phyloP scores from a whole-genome alignment of 2,329 filamentous ascomycete species.

The Sclerotiophoma versabilis region DNA sequence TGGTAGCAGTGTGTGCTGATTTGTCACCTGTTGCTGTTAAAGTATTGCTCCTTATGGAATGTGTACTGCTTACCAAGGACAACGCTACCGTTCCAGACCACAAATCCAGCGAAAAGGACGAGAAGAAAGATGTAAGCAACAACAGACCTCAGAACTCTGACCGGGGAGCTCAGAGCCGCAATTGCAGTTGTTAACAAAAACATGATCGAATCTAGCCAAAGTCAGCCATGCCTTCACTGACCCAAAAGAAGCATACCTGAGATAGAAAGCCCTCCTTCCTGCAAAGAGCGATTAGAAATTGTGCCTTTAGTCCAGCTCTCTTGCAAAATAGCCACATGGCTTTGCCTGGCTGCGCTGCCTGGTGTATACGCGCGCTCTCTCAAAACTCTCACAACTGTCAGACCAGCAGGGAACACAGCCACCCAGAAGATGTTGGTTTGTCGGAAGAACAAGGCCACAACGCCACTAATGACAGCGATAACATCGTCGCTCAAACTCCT shows the following conservation, averaged over 20 bases:
- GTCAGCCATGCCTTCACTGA: not conserved
- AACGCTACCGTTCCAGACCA: conserved; percentile 87
- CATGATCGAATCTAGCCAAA: conserved; percentile 31
- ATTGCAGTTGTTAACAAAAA: conserved; percentile 67
- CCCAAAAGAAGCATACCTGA: not conserved
- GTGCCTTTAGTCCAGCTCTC: conserved; percentile 32
- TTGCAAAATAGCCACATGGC: conserved; percentile 13
- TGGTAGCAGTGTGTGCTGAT: conserved; percentile 86
- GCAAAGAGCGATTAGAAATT: conserved; percentile 33
- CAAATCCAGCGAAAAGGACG: conserved; percentile 73
- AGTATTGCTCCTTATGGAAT: not conserved
- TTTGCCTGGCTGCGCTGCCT: not conserved
- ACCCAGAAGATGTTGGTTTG: conserved; percentile 99
- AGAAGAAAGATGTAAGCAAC: conserved; percentile 69
- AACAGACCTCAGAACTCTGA: conserved; percentile 49
- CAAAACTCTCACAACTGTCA: conserved; percentile 41
- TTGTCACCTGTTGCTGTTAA: conserved; percentile 74
- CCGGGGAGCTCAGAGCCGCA: conserved; percentile 58
- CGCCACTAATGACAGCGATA: conserved; percentile 60
- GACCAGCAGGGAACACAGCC: conserved; percentile 74
- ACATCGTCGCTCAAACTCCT: conserved; percentile 21
- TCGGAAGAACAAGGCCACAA: conserved; percentile 75
- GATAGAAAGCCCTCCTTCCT: conserved; percentile 29
- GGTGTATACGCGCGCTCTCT: conserved; percentile 20
- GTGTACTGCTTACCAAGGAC: conserved; percentile 74